Conservation (phyloP, 2,329 filamentous ascomycete species). For the Aotearoamyces nothofagi region DNA sequence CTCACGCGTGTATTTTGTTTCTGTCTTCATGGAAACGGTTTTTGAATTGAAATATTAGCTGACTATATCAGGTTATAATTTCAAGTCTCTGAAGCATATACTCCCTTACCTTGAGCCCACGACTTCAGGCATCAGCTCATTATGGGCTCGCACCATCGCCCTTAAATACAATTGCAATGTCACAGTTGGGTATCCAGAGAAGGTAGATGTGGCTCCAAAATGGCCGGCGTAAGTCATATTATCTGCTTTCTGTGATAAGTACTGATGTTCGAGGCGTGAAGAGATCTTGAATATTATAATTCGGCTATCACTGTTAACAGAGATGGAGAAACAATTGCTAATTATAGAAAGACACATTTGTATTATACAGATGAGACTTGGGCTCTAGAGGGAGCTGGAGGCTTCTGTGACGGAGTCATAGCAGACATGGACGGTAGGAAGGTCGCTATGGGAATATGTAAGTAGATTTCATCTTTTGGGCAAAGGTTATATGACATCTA, state of each 20-base stretch:
- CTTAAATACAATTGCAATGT: slow-evolving; percentile 52
- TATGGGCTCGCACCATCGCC: slow-evolving; percentile 57
- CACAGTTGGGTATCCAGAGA: slow-evolving; percentile 61
- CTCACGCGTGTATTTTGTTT: too few species aligned
- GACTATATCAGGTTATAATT: slow-evolving; percentile 46
- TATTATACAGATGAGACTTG: slow-evolving; percentile 27
- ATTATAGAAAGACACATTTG: slow-evolving; percentile 41
- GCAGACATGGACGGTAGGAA: slow-evolving; percentile 33
- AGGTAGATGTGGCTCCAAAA: slow-evolving; percentile 31
- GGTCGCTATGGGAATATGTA: slow-evolving; percentile 43
- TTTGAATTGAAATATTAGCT: background rate
- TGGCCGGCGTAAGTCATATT: slow-evolving; percentile 27
- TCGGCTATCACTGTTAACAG: slow-evolving; percentile 35
- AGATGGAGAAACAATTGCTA: slow-evolving; percentile 43
- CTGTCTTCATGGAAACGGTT: too few species aligned
- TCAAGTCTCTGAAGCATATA: slow-evolving; percentile 53
- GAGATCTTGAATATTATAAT: slow-evolving; percentile 41
- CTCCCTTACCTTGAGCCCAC: slow-evolving; percentile 52
- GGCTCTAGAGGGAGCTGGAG: slow-evolving; percentile 36
- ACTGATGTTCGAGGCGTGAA: too few species aligned
- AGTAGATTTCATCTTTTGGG: background rate
- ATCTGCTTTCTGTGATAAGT: too few species aligned
- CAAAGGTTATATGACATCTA: background rate
- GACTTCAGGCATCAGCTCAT: slow-evolving; percentile 47
- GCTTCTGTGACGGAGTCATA: slow-evolving; percentile 32